A percentile compares a stretch with the other conserved stretches of the same genome.
Conservation (phyloP, 2,329 filamentous ascomycete genomes). For the Fusarium illudens region DNA sequence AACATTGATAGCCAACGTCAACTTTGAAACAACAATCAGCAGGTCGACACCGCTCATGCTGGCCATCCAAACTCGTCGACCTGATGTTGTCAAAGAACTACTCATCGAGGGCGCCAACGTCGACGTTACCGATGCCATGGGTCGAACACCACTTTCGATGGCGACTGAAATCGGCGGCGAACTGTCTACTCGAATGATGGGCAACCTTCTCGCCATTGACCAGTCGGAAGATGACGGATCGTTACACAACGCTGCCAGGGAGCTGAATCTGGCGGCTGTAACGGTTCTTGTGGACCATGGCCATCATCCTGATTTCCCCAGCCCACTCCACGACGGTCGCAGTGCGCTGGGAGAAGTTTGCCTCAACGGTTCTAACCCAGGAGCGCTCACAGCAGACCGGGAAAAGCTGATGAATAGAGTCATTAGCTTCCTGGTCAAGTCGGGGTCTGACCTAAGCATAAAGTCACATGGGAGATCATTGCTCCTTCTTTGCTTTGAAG, state of each 20-base stretch:
- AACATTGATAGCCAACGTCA: slow-evolving; percentile 59
- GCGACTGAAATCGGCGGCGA: slow-evolving; percentile 65
- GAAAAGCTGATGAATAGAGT: slow-evolving; percentile 66
- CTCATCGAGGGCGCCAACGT: slow-evolving; percentile 67
- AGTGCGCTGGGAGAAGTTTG: slow-evolving; percentile 72
- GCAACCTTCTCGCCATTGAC: slow-evolving; percentile 62
- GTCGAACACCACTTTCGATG: slow-evolving; percentile 68
- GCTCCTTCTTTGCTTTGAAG: slow-evolving; percentile 68
- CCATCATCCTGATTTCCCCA: slow-evolving; percentile 72
- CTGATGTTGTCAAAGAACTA: slow-evolving; percentile 66
- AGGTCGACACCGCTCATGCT: slow-evolving; percentile 67
- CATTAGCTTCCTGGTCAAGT: slow-evolving; percentile 64
- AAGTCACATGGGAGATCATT: slow-evolving; percentile 66
- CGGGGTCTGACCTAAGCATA: slow-evolving; percentile 65
- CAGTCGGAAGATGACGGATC: slow-evolving; percentile 71
- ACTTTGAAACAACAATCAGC: slow-evolving; percentile 61
- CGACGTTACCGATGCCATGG: slow-evolving; percentile 64
- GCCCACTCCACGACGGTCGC: slow-evolving; percentile 67
- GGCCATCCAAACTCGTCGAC: slow-evolving; percentile 63
- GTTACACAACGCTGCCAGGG: slow-evolving; percentile 69
- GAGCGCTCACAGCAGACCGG: slow-evolving; percentile 54
- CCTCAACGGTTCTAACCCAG: slow-evolving; percentile 59
- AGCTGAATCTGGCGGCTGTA: slow-evolving; percentile 65
- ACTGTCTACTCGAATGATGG: slow-evolving; percentile 62
- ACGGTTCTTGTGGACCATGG: slow-evolving; percentile 65